A percentile compares a stretch with the other conserved stretches of the same genome.
Evolutionary conservation across 495 filamentous ascomycete genomes (phyloP).

Genomic region (Penicillium antarcticum): DNA sequence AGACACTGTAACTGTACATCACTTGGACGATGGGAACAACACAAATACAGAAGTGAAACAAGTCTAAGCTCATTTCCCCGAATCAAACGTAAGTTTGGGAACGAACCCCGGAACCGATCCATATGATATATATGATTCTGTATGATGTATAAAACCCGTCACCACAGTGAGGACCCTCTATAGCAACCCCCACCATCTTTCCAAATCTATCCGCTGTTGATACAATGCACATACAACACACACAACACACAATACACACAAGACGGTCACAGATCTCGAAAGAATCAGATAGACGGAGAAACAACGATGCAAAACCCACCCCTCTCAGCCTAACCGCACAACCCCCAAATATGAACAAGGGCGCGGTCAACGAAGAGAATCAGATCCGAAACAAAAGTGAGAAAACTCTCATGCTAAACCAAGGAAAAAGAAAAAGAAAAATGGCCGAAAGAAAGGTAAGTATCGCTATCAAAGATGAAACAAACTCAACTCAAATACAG

Average conservation of each 20-base stretch:
- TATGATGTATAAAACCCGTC: neutral
- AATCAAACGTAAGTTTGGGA: no score
- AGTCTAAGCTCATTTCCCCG: no score
- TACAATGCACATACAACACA: conserved; percentile 28
- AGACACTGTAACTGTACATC: no score
- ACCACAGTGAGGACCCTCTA: conserved; percentile 2
- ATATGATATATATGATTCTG: no score
- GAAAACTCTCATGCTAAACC: conserved; percentile 25
- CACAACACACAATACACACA: no score
- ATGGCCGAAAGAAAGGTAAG: conserved; percentile 10
- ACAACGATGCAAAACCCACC: neutral
- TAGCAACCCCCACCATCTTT: conserved; percentile 12
- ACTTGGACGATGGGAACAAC: no score
- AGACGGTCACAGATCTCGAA: conserved; percentile 1
- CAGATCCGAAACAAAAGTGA: conserved; percentile 9
- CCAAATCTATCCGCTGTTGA: conserved; percentile 37
- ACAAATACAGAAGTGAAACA: no score
- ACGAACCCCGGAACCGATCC: no score
- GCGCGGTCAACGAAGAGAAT: neutral
- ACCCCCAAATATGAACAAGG: neutral
- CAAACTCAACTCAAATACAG: neutral
- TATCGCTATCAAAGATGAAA: conserved; percentile 12
- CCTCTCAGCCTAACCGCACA: no score
- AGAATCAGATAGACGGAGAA: conserved; percentile 1
- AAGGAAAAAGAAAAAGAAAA: conserved; percentile 13